Evolutionary conservation across 2,329 filamentous ascomycete genomes (phyloP).

Genomic region (Pseudocercospora fuligena): DNA sequence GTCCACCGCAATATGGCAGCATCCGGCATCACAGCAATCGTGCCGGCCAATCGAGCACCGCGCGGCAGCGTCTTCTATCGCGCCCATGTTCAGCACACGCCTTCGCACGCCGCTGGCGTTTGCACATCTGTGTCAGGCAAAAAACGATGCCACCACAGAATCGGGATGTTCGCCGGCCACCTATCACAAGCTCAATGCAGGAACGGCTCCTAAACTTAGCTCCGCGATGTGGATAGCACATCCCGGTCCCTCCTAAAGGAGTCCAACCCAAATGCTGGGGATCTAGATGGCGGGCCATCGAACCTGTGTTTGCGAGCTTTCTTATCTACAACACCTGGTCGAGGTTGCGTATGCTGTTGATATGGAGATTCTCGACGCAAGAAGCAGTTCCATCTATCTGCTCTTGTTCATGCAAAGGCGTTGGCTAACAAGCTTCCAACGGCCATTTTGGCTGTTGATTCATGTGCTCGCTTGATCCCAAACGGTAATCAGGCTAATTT

Average conservation of each 20-base stretch:
- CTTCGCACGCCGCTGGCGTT: slow-evolving; percentile 5
- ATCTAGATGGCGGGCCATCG: too few relatives aligned
- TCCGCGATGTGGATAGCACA: too few relatives aligned
- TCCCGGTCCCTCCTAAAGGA: too few relatives aligned
- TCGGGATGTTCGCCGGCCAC: not conserved
- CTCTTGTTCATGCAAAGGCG: too few relatives aligned
- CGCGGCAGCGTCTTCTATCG: not conserved
- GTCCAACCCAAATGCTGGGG: too few relatives aligned
- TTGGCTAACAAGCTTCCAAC: not conserved
- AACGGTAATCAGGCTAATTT: slow-evolving; percentile 7
- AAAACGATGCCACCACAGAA: not conserved
- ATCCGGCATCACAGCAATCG: not conserved
- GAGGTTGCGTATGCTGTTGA: too few relatives aligned
- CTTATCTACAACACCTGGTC: too few relatives aligned
- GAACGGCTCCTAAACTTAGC: slow-evolving; percentile 5
- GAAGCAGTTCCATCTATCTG: too few relatives aligned
- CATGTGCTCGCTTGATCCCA: not conserved
- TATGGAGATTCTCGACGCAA: too few relatives aligned
- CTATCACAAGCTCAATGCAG: not conserved
- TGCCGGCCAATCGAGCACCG: not conserved
- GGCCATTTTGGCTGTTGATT: not conserved
- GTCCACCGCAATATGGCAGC: not conserved
- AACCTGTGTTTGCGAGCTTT: too few relatives aligned
- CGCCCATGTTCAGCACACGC: slow-evolving; percentile 7
- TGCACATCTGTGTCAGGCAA: not conserved